phyloP scores from a whole-genome alignment of 805 yeast species.

The Yarrowia deformans region DNA sequence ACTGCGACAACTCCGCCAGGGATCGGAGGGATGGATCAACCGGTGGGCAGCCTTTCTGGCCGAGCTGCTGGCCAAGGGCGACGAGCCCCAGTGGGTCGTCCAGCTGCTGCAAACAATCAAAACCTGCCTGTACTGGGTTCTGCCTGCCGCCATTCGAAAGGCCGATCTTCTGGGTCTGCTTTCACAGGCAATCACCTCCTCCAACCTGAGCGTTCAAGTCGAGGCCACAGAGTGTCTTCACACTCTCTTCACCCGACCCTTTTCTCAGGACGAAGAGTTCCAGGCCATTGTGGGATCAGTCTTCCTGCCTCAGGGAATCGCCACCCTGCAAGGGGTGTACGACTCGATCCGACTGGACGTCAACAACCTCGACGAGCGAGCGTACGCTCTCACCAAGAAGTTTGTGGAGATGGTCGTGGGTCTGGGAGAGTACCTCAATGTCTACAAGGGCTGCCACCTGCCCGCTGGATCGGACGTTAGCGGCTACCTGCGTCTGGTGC shows the following conservation, averaged over 20 bases:
- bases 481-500: conserved; percentile 73
- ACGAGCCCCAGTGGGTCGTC: conserved; percentile 57
- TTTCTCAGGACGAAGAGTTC: conserved; percentile 71
- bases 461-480: conserved; percentile 67
- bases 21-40: conserved; percentile 84
- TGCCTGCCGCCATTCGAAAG: conserved; percentile 72
- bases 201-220: conserved; percentile 71
- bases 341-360: conserved; percentile 59
- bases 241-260: conserved; percentile 81
- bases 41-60: conserved; percentile 67
- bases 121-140: conserved; percentile 90
- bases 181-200: conserved; percentile 58
- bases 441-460: conserved; percentile 52
- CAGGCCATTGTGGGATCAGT: conserved; percentile 79
- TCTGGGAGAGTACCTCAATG: conserved; percentile 76
- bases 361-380: conserved; percentile 75
- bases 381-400: conserved; percentile 84
- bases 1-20: conserved; percentile 67
- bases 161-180: conserved; percentile 72
- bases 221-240: conserved; percentile 92
- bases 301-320: conserved; percentile 76
- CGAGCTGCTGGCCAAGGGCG: conserved; percentile 53
- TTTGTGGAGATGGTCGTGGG: conserved; percentile 93
- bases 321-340: conserved; percentile 70
- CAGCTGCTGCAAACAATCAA: conserved; percentile 82